Evolutionary conservation across 331 rosid genomes (phyloP), one percentile per base, ranked within the genome.

Genomic region (Malus hybrid): DNA sequence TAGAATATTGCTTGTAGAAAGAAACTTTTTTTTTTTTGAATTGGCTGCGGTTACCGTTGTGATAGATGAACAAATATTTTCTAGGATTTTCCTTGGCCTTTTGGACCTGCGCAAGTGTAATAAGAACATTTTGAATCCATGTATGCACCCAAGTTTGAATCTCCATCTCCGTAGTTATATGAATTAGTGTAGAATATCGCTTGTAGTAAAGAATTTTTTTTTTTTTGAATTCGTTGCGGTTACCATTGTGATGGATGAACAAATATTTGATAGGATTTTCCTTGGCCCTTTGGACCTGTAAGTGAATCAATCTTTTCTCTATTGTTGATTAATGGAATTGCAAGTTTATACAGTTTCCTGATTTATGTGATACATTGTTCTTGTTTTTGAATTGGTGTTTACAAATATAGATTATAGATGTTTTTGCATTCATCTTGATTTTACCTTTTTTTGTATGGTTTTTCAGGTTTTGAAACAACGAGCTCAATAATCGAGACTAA

Each of bases 401-500:
- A 46, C n/a, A 36, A 36, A 29, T 61, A 12, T 69, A 28, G 70
- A 44, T 27, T 6, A 1, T 18, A 42, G n/a, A 44, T 62, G 42
- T 16, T 42, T 60, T 24, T 11, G 70, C 18, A 20, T 20, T 74
- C 29, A 34, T 61, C 68, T 29, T 73, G 22, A 31, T 73, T 62
- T 10, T 55, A 10, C 42, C 48, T 13, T 32, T 67, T 50, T 73
- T 27, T 56, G 46, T 12, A 13, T 44, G 70, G 65, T 29, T 66
- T 77, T 70, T 59, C 63, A 50, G 87, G 75, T 50, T 73, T 71
- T 55, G 68, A 55, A 42, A 20, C 24, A 61, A 73, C 55, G 48
- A 18, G 16, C 73, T 65, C 71, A 63, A 46, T 34, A 70, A 8
- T 55, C 29, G 54, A 75, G 65, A 73, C 69, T 46, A 72, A 67